Conservation (phyloP, 768 basidiomycete species). For the Lactarius akahatsu region DNA sequence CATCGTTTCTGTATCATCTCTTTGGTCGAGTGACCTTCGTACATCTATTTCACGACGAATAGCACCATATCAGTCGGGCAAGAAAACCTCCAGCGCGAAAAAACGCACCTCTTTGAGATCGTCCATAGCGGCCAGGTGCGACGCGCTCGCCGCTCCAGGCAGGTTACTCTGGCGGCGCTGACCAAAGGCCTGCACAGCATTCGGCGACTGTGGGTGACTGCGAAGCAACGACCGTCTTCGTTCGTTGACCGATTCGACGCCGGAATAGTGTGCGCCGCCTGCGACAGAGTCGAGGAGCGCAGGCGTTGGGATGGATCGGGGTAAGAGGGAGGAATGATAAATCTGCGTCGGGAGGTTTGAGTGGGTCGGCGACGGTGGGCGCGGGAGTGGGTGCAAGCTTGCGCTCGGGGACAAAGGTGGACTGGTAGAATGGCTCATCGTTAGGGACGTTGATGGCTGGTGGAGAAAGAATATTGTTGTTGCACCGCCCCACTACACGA, state of each 20-base stretch:
- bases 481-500: slow-evolving; percentile 1
- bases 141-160: slow-evolving; percentile 24
- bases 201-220: slow-evolving; percentile 7
- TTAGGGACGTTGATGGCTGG: not conserved
- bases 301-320: slow-evolving; percentile 45
- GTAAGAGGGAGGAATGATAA: slow-evolving; percentile 47
- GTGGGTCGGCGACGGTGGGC: slow-evolving; percentile 14
- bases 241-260: slow-evolving; percentile 43
- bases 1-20: slow-evolving; percentile 56
- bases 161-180: slow-evolving; percentile 18
- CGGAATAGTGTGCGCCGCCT: slow-evolving; percentile 63
- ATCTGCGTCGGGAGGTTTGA: slow-evolving; percentile 42
- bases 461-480: not conserved
- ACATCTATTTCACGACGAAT: slow-evolving; percentile 38
- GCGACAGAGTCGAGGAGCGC: slow-evolving; percentile 57
- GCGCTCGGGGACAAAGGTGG: not conserved
- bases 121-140: slow-evolving; percentile 49
- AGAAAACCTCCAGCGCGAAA: not conserved
- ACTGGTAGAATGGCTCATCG: slow-evolving; percentile 1
- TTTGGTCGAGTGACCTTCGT: slow-evolving; percentile 50
- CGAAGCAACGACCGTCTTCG: slow-evolving; percentile 20
- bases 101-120: slow-evolving; percentile 50
- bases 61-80: not conserved
- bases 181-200: not conserved
- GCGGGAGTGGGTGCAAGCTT: not conserved